These are phyloP conservation scores for Camelina hispida DNA, from an alignment of 345 rosid species.

Conservation along the genomic window DNA sequence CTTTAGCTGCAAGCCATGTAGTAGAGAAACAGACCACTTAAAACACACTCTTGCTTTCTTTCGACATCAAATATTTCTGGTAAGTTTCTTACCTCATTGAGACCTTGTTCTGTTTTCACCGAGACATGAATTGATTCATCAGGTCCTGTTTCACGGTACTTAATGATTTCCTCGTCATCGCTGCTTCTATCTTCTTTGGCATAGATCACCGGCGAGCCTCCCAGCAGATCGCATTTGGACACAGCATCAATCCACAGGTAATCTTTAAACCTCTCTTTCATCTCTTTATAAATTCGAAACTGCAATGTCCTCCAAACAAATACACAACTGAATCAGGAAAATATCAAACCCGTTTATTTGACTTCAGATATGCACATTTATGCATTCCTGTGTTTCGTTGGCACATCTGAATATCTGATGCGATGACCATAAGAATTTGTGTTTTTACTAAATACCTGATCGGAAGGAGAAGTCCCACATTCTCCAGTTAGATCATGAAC, in stretches of 20 bases:
- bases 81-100: slow-evolving; percentile 58
- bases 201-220: slow-evolving; percentile 60
- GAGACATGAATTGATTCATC: slow-evolving; percentile 74
- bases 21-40: slow-evolving; percentile 29
- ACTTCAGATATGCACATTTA: background rate
- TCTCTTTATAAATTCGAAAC: slow-evolving; percentile 83
- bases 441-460: slow-evolving; percentile 64
- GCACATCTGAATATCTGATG: too few relatives aligned
- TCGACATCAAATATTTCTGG: background rate
- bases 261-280: slow-evolving; percentile 68
- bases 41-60: slow-evolving; percentile 9
- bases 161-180: slow-evolving; percentile 57
- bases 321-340: slow-evolving; percentile 22
- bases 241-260: slow-evolving; percentile 88
- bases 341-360: background rate
- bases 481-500: slow-evolving; percentile 97
- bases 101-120: slow-evolving; percentile 66
- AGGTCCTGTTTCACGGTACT: slow-evolving; percentile 73
- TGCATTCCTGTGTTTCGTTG: too few relatives aligned
- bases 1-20: slow-evolving; percentile 59
- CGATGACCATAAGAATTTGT: slow-evolving; percentile 3
- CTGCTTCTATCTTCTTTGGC: slow-evolving; percentile 58
- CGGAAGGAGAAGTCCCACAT: slow-evolving; percentile 91
- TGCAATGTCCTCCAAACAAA: slow-evolving; percentile 44
- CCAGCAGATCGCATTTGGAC: slow-evolving; percentile 83